These are phyloP conservation scores for Fonsecaea pugnacius DNA, from an alignment of 2,329 filamentous ascomycete genomes.

Conservation along the genomic window DNA sequence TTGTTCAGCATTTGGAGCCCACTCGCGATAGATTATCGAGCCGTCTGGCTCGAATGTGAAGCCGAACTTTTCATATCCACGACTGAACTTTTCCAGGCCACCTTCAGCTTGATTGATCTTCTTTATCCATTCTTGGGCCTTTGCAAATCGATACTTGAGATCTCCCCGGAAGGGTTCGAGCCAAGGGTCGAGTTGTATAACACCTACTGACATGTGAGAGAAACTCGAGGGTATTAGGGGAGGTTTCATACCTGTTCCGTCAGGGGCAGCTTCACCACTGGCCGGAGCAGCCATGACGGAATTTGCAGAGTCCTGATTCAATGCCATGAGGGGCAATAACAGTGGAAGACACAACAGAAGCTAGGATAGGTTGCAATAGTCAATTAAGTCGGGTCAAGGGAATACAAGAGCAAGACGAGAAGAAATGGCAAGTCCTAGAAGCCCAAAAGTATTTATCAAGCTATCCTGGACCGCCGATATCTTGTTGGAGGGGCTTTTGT, in stretches of 20 bases:
- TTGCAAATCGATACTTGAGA: slow-evolving; percentile 75
- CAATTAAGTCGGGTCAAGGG: slow-evolving; percentile 1
- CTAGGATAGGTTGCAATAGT: not conserved
- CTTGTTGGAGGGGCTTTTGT: slow-evolving; percentile 4
- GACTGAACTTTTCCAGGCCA: slow-evolving; percentile 88
- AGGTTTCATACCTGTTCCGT: slow-evolving; percentile 39
- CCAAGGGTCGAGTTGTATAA: slow-evolving; percentile 85
- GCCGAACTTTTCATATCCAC: slow-evolving; percentile 82
- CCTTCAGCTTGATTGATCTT: slow-evolving; percentile 82
- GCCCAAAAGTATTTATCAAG: slow-evolving; percentile 16
- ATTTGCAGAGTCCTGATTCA: slow-evolving; percentile 41
- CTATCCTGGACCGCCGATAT: not conserved
- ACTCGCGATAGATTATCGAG: slow-evolving; percentile 90
- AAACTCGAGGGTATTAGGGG: slow-evolving; percentile 13
- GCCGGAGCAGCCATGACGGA: slow-evolving; percentile 39
- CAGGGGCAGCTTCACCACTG: slow-evolving; percentile 35
- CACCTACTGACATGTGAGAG: slow-evolving; percentile 61
- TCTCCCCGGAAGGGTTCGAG: slow-evolving; percentile 81
- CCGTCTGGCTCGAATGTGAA: slow-evolving; percentile 80
- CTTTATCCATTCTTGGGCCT: slow-evolving; percentile 84
- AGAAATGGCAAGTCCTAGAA: not conserved
- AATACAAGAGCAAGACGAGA: not conserved
- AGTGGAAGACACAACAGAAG: not conserved
- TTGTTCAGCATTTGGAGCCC: slow-evolving; percentile 86
- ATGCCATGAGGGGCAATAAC: slow-evolving; percentile 27